These are phyloP conservation scores for Diaporthe destruens DNA, from an alignment of 2,329 filamentous ascomycete genomes.

Conservation along the genomic window DNA sequence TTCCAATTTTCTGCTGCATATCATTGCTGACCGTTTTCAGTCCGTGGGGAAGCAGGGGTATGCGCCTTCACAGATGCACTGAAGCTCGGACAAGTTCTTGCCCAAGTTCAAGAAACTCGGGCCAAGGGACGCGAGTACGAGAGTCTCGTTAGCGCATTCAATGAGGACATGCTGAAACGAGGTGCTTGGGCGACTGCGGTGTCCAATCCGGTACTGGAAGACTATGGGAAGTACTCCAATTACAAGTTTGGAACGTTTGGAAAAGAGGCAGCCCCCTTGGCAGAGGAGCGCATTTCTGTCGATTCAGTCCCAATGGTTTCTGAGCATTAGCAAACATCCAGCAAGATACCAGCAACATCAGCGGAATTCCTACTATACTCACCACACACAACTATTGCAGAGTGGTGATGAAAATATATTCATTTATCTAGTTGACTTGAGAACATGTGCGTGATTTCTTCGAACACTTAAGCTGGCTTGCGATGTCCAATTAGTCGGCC, in stretches of 20 bases:
- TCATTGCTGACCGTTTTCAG: not conserved
- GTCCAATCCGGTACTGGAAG: not conserved
- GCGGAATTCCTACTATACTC: not conserved
- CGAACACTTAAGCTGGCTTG: not conserved
- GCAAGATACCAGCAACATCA: not conserved
- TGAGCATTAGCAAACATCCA: not conserved
- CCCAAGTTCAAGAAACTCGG: too few species aligned
- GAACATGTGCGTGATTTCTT: not conserved
- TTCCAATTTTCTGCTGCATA: not conserved
- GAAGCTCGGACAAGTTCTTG: not conserved
- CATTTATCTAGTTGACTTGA: not conserved
- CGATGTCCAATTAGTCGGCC: too few species aligned
- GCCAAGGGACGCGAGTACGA: too few species aligned
- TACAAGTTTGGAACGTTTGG: not conserved
- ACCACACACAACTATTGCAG: not conserved
- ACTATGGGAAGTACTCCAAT: not conserved
- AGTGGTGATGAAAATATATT: not conserved
- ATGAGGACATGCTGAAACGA: not conserved
- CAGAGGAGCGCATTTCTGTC: not conserved
- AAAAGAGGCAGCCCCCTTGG: not conserved
- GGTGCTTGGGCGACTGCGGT: not conserved
- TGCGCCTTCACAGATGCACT: not conserved
- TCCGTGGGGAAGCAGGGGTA: not conserved
- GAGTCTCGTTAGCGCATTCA: too few species aligned
- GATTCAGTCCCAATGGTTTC: not conserved